Percentiles rank a stretch among this genome's conserved stretches.
Evolutionary conservation across 2,329 filamentous ascomycete genomes (phyloP).

Genomic region (Hirsutella rhossiliensis): DNA sequence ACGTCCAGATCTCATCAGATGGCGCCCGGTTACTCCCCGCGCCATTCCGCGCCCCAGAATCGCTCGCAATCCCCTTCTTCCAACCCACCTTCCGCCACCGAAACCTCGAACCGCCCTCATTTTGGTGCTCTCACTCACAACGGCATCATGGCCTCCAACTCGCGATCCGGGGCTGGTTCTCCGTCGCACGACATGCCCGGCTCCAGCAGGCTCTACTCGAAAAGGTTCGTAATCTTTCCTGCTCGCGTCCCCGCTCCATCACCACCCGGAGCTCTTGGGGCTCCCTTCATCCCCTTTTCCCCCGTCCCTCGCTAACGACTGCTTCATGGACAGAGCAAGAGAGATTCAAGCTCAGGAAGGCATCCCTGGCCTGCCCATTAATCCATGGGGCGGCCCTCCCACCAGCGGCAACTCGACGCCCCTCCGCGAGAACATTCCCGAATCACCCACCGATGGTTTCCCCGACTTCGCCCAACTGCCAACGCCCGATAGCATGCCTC

Average conservation of each 20-base stretch:
- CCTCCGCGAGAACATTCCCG: constrained; percentile 91
- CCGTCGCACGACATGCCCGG: constrained; percentile 81
- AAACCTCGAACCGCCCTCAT: constrained; percentile 69
- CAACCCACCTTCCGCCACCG: constrained; percentile 23
- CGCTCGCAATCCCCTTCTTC: constrained; percentile 71
- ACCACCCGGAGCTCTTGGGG: no score
- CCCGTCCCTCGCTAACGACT: background rate
- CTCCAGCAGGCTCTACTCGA: constrained; percentile 70
- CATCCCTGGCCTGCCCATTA: constrained; percentile 52
- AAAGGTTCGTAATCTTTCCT: constrained; percentile 57
- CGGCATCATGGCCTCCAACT: constrained; percentile 44
- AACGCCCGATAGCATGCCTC: constrained; percentile 51
- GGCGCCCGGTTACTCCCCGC: constrained; percentile 69
- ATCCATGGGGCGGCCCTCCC: constrained; percentile 88
- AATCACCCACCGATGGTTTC: constrained; percentile 92
- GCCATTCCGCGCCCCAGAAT: constrained; percentile 49
- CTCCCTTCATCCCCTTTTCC: no score
- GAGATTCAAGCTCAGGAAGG: constrained; percentile 98
- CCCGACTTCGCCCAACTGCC: constrained; percentile 73
- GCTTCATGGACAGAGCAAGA: constrained; percentile 54
- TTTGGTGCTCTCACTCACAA: constrained; percentile 52
- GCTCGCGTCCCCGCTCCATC: background rate
- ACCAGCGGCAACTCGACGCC: constrained; percentile 95
- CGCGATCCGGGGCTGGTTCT: constrained; percentile 83
- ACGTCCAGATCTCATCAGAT: constrained; percentile 77